Base-by-base conservation (phyloP, 352 stramenopile genomes). In the Aphanomyces euteiches region DNA sequence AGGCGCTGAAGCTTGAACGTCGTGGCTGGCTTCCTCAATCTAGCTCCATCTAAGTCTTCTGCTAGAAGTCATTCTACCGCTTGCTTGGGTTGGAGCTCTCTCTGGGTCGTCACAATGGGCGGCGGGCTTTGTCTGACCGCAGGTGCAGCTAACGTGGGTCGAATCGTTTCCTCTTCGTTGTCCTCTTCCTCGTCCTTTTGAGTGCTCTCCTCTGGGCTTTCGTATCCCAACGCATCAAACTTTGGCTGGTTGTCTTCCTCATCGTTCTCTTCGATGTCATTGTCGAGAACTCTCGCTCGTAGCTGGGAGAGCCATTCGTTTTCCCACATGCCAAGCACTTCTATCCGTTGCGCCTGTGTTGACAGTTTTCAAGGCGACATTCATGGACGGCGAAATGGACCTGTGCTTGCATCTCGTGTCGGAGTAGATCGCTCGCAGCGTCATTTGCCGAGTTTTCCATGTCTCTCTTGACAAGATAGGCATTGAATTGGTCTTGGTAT, bases 321-420 rank as follows among this genome's bases (percentile, higher is more conserved):
- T 47, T 93, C 85, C 4, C 80, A 78, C 85, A 93, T 93, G 28
- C 78, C 73, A 5, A 83, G 74, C 67, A 79, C 79, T 48, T 93
- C 85, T 8, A 90, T 47, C 19, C 84, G 78, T 4, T 58, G 28
- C 0, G 28, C 28, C 28, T 28, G 28, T 28, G 28, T 28, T 28
- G 28, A 28, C 0, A 28, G 28, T 28, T 28, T 28, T 28, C 28
- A 28, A 28, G 28, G 28, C 28, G 2, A 28, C 28, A 28, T 28
- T 28, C 1, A 28, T 28, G 28, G 28, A 28, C n/a, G 28, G 2
- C 28, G 28, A 28, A 2, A 28, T 28, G 28, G 28, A 28, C 28
- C 28, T 28, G 28, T 28, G 28, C 28, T 28, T 28, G 28, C 0
- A 28, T 28, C 28, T 28, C 28, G 0, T 28, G 0, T 28, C 28